A percentile compares a stretch with the other conserved stretches of the same genome.
Conservation (phyloP, 1,139 yeast species). For the Yamadazyma oceani region DNA sequence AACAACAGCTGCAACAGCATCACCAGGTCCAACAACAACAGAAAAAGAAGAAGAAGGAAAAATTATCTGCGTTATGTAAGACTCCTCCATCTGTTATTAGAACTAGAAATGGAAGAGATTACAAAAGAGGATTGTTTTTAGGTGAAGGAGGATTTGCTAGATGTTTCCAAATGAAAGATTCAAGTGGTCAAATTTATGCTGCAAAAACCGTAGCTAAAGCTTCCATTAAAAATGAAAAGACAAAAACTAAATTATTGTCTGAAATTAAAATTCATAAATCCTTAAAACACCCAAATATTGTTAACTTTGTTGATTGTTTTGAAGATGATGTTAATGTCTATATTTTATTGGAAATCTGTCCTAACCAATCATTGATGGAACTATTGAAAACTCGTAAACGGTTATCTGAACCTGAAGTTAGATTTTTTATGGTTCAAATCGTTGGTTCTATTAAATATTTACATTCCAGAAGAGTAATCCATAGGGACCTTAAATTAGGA, state of each 20-base stretch:
- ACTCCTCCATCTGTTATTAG: constrained; percentile 93
- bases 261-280: constrained; percentile 95
- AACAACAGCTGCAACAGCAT: constrained; percentile 18
- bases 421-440: constrained; percentile 87
- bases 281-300: constrained; percentile 85
- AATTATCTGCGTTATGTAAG: constrained; percentile 82
- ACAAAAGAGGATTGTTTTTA: constrained; percentile 83
- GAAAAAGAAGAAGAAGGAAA: constrained; percentile 72
- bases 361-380: constrained; percentile 91
- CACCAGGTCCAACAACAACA: constrained; percentile 18
- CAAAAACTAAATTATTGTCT: constrained; percentile 82
- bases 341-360: constrained; percentile 90
- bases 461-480: constrained; percentile 92
- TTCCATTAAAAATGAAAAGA: constrained; percentile 86
- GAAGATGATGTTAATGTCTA: constrained; percentile 94
- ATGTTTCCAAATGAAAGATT: constrained; percentile 94
- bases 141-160: constrained; percentile 99
- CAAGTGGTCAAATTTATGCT: constrained; percentile 83
- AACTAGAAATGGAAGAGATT: constrained; percentile 83
- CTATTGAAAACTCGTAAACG: constrained; percentile 79
- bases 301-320: constrained; percentile 89
- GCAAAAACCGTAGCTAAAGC: constrained; percentile 98
- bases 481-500: constrained; percentile 91
- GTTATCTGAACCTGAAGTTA: constrained; percentile 87
- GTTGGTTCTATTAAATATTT: constrained; percentile 91